phyloP scores from a whole-genome alignment of 2,329 filamentous ascomycete genomes.

The Westerdykella sp. region DNA sequence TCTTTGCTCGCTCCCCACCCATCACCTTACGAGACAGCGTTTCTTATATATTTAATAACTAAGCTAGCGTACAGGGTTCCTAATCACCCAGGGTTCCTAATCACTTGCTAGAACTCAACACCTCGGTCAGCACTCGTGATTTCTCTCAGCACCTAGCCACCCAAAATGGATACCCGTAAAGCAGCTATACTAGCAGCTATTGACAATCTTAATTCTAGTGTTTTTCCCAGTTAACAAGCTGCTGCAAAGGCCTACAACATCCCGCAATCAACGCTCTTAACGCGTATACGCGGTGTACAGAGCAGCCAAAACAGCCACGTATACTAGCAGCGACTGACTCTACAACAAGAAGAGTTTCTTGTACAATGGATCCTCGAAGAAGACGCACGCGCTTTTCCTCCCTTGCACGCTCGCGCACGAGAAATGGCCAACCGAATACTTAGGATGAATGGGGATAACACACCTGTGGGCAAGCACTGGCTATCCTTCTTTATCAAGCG shows the following conservation, averaged over 20 bases:
- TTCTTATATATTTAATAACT: no score
- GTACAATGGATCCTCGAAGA: constrained; percentile 15
- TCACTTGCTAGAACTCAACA: no score
- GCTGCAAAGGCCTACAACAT: constrained; percentile 6
- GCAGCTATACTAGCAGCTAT: constrained; percentile 8
- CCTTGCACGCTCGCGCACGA: constrained; percentile 6
- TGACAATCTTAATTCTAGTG: constrained; percentile 6
- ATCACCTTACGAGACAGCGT: no score
- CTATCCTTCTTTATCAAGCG: constrained; percentile 9
- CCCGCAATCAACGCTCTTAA: constrained; percentile 2
- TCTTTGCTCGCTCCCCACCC: no score
- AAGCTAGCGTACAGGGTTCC: no score
- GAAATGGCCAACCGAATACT: constrained; percentile 12
- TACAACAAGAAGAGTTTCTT: constrained; percentile 11
- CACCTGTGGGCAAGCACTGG: constrained; percentile 9
- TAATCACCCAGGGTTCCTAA: no score
- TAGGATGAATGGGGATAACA: constrained; percentile 7
- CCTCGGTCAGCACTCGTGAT: no score
- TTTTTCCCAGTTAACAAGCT: constrained; percentile 6
- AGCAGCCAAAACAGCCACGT: constrained; percentile 3
- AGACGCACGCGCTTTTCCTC: constrained; percentile 8
- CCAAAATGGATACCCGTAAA: constrained; percentile 7
- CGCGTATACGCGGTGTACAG: constrained; percentile 3
- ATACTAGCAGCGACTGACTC: constrained; percentile 12
- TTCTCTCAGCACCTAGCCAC: no score